Base-by-base conservation (phyloP, 148 eudicot species). In the Chenopodium album region DNA sequence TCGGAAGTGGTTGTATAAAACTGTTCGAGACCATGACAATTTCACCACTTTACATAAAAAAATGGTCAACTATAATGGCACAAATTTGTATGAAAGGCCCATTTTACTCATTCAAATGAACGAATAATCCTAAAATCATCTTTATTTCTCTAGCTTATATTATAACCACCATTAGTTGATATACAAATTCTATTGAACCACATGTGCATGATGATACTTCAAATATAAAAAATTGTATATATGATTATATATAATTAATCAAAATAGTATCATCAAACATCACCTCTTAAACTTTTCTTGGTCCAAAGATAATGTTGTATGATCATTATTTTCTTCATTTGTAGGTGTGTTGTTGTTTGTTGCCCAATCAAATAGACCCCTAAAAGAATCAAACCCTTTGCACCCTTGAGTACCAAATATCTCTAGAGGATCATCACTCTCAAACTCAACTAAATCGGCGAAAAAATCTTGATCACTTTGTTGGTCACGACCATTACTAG, bases 371-470 rank as follows among this genome's bases (percentile, higher is more conserved):
- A 89, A 90, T 68, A 90, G 78, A 50, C 82, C 76, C 7, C 34
- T 82, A 73, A 90, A 92, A 23, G 90, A 80, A 68, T 89, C 93
- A 75, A 83, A 82, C 4, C 48, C 79, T 73, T 88, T 83, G 80
- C 32, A 79, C 22, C 81, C 85, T 76, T 88, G 85, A 8, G 75
- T 84, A 5, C 5, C 17, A 19, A 56, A 56, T 56, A 56, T 14
- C 22, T 56, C 62, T 77, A 90, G 88, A 62, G 66, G 23, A 26
- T 88, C 92, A 50, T 70, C 89, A 11, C 48, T 67, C 63, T 89
- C 94, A 19, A 91, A 83, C 64, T 87, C 97, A 7, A 88, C 90
- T 12, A 94, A 84, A 1, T 88, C 94, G 0, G 90, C 89, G 62
- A 91, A 92, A 76, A 89, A 90, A 50, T 80, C 89, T 73, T 88